phyloP scores from a whole-genome alignment of 495 filamentous ascomycete species.

The Penicillium coprophilum region DNA sequence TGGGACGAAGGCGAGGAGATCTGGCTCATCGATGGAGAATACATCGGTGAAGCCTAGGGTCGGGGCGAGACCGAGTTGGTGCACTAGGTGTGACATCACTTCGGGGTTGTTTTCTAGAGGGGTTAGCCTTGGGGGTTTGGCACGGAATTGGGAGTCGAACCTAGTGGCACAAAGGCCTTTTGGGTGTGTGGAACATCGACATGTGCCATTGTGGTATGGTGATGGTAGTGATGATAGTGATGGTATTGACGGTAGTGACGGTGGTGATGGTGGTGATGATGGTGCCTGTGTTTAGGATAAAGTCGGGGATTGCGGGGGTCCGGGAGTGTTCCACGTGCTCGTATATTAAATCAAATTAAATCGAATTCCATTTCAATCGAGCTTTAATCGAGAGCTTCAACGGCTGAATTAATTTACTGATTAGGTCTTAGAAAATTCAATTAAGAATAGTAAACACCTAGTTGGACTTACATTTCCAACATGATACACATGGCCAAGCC shows the following conservation, averaged over 20 bases:
- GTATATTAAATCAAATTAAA: too few species aligned
- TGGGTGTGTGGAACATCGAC: slow-evolving; percentile 38
- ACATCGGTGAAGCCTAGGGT: slow-evolving; percentile 76
- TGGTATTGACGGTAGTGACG: too few species aligned
- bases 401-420: too few species aligned
- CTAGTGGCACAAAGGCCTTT: slow-evolving; percentile 53
- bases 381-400: too few species aligned
- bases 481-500: too few species aligned
- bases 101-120: slow-evolving; percentile 70
- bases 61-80: slow-evolving; percentile 68
- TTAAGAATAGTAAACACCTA: too few species aligned
- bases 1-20: slow-evolving; percentile 75
- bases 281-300: not conserved
- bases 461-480: too few species aligned
- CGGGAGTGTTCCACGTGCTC: not conserved
- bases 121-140: slow-evolving; percentile 19
- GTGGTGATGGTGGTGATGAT: not conserved
- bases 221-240: too few species aligned
- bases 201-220: slow-evolving; percentile 30
- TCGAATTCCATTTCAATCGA: not conserved
- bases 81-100: slow-evolving; percentile 74
- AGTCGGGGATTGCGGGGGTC: not conserved
- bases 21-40: slow-evolving; percentile 75
- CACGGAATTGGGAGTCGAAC: slow-evolving; percentile 19
- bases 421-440: too few species aligned